phyloP scores from a whole-genome alignment of 2,329 filamentous ascomycete species.

The Monilinia aucupariae region DNA sequence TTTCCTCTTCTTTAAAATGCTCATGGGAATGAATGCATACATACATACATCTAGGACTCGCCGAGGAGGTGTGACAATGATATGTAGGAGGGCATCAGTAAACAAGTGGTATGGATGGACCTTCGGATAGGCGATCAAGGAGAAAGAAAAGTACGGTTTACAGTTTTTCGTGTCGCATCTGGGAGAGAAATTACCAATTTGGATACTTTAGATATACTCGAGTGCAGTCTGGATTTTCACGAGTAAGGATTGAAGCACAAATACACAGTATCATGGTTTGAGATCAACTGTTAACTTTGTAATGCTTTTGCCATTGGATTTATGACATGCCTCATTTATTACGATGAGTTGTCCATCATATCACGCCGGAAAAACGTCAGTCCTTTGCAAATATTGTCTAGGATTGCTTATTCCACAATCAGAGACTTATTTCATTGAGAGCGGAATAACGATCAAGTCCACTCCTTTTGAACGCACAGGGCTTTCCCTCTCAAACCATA shows the following conservation, averaged over 20 bases:
- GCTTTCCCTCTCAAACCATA: conserved; percentile 76
- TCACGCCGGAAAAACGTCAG: conserved; percentile 5
- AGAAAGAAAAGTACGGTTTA: no score
- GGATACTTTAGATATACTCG: background rate
- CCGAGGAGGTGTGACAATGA: no score
- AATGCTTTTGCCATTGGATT: conserved; percentile 8
- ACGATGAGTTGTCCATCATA: background rate
- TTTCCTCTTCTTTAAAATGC: no score
- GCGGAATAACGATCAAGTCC: conserved; percentile 22
- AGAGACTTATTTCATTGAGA: conserved; percentile 15
- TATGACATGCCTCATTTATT: conserved; percentile 7
- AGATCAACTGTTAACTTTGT: background rate
- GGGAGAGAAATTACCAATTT: background rate
- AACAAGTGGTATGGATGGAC: no score
- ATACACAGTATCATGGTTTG: background rate
- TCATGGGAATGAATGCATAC: no score
- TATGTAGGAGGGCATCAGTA: no score
- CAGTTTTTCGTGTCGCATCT: background rate
- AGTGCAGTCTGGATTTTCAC: background rate
- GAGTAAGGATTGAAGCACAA: background rate
- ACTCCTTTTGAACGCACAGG: conserved; percentile 70
- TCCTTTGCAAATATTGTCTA: conserved; percentile 9
- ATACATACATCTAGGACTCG: no score
- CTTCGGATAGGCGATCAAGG: no score
- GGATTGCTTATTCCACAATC: conserved; percentile 13